Base-by-base conservation (phyloP, 2,329 filamentous ascomycete species). In the Pyrenochaeta sp. region DNA sequence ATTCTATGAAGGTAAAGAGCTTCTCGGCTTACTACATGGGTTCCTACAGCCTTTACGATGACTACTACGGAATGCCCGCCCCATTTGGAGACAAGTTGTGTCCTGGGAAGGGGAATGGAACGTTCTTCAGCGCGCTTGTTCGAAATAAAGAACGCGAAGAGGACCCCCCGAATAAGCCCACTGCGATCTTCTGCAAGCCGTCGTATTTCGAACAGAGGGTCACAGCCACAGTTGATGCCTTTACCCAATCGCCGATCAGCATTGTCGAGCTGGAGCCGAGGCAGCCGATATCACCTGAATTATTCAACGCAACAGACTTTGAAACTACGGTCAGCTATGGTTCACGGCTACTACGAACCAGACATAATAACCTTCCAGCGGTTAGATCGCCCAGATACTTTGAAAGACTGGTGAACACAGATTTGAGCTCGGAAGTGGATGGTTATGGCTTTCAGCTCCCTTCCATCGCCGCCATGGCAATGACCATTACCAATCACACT, bases 121-220 rank as follows among this genome's bases (percentile, higher is more conserved):
- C n/a, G n/a, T n/a, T n/a, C n/a, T n/a, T n/a, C n/a, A n/a, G 0
- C 55, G 24, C 36, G 2, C 53, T 56, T 18, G 30, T 30, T 11
- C 29, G 43, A 4, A 58, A 59, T 35, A 55, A 55, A 21, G 11
- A 48, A 11, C 44, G 21, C 2, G 37, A 37, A 1, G n/a, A 26
- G 4, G 53, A 61, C 38, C 42, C 49, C 8, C 22, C 39, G 7
- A 41, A 47, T 4, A 48, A 56, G 7, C 19, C 48, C 0, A 56
- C 54, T 8, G 39, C 43, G 1, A 44, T 63, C 5, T 60, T 48
- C 14, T 63, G 59, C 20, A 34, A 38, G n/a, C 48, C 51, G 0
- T 57, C 34, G 0, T 83, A 82, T 46, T 74, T 69, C 37, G 63
- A 70, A 13, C 76, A 81, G 28, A 10, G 65, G 0, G 76, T 78